Evolutionary conservation across 1,284 basidiomycete genomes (phyloP).

Genomic region (Chalciporus sp.): DNA sequence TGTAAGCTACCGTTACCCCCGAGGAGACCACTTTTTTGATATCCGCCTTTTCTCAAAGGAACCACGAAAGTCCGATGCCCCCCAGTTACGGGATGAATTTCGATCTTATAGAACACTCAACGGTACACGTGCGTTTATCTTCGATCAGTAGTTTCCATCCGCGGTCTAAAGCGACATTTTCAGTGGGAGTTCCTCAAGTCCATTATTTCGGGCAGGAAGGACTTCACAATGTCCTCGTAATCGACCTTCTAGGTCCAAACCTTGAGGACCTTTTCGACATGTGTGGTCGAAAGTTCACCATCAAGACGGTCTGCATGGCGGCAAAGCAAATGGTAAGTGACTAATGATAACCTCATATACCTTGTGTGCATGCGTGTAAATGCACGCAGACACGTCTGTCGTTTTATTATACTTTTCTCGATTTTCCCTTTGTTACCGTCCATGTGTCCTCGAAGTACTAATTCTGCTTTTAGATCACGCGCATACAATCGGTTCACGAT

Average conservation of each 20-base stretch:
- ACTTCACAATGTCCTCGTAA: constrained; percentile 95
- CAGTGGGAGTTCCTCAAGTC: constrained; percentile 94
- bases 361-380: constrained; percentile 5
- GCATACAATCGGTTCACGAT: constrained; percentile 97
- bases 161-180: constrained; percentile 16
- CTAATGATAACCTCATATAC: neutral
- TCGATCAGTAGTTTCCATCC: constrained; percentile 7
- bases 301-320: constrained; percentile 99
- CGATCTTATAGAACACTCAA: constrained; percentile 95
- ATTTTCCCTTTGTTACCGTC: neutral
- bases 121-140: constrained; percentile 76
- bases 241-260: constrained; percentile 95
- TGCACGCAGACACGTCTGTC: neutral
- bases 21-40: constrained; percentile 13
- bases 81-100: constrained; percentile 97
- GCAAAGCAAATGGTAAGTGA: constrained; percentile 93
- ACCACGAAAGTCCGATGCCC: constrained; percentile 97
- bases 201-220: constrained; percentile 99
- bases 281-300: constrained; percentile 95
- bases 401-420: neutral
- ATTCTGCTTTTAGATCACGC: constrained; percentile 71
- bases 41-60: constrained; percentile 58
- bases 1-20: constrained; percentile 52
- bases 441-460: constrained; percentile 5
- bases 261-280: constrained; percentile 98